A percentile compares a stretch with the other conserved stretches of the same genome.
phyloP scores from a whole-genome alignment of 257 asterid species.

The Misopates orontium region DNA sequence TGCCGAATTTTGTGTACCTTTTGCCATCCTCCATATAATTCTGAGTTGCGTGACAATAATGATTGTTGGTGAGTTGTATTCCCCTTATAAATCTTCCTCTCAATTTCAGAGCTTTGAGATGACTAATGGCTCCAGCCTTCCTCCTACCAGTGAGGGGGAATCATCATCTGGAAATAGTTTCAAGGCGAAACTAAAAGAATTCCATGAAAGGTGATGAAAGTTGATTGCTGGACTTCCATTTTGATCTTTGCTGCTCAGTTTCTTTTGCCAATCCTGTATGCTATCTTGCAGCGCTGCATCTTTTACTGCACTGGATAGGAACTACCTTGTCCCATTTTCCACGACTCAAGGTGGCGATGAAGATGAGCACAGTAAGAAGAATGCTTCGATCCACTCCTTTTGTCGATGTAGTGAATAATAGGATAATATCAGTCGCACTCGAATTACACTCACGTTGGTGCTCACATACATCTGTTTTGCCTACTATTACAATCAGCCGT shows the following conservation, averaged over 20 bases:
- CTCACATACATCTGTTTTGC: no score
- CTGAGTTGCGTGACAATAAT: background rate
- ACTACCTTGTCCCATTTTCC: conserved; percentile 95
- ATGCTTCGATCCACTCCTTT: conserved; percentile 2
- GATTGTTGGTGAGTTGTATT: background rate
- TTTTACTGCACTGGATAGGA: conserved; percentile 85
- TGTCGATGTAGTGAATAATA: background rate
- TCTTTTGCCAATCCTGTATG: conserved; percentile 18
- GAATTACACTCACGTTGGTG: no score
- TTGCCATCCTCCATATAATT: conserved; percentile 12
- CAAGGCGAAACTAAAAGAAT: conserved; percentile 88
- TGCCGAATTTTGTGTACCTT: conserved; percentile 4
- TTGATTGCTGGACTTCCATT: background rate
- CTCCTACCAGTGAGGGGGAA: conserved; percentile 74
- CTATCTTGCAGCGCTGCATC: conserved; percentile 76
- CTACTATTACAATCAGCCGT: no score
- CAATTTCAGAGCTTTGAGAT: conserved; percentile 76
- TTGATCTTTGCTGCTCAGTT: conserved; percentile 4
- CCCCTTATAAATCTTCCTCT: conserved; percentile 4
- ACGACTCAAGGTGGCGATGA: conserved; percentile 85
- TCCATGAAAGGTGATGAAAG: conserved; percentile 63
- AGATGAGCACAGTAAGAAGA: conserved; percentile 70
- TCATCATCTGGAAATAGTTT: conserved; percentile 85
- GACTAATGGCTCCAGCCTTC: conserved; percentile 70
- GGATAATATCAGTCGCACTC: no score